phyloP scores from a whole-genome alignment of 2,329 filamentous ascomycete genomes.

The Xylariales sp. region DNA sequence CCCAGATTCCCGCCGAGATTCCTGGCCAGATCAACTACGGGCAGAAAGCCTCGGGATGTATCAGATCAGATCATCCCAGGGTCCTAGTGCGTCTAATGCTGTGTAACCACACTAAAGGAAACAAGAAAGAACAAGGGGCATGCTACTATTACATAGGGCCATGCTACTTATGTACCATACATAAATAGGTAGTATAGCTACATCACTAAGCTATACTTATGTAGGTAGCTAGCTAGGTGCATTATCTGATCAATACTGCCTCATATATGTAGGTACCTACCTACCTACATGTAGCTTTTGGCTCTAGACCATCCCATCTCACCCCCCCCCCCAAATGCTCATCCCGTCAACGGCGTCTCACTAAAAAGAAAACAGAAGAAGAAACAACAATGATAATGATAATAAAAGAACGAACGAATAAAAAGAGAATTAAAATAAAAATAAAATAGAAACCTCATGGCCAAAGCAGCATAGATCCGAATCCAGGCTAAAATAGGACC shows the following conservation, averaged over 20 bases:
- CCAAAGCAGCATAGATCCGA: conserved; percentile 40
- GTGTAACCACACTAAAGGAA: conserved; percentile 42
- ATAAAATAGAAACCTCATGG: conserved; percentile 43
- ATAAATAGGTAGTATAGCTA: no score
- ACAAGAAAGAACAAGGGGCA: conserved; percentile 17
- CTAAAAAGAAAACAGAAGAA: neutral
- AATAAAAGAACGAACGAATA: neutral
- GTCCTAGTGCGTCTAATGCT: conserved; percentile 34
- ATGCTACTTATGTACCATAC: no score
- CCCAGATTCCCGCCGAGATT: no score
- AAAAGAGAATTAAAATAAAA: conserved; percentile 18
- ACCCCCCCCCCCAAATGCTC: neutral
- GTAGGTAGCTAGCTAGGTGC: no score
- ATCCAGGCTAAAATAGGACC: conserved; percentile 29
- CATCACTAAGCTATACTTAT: no score
- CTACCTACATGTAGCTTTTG: neutral
- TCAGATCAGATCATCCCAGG: conserved; percentile 16
- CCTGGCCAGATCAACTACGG: no score
- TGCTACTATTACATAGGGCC: conserved; percentile 12
- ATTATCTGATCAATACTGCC: conserved; percentile 23
- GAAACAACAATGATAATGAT: neutral
- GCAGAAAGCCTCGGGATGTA: neutral
- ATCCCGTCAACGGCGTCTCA: conserved; percentile 21
- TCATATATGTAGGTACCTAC: conserved; percentile 8
- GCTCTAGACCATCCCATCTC: conserved; percentile 20